Conservation (phyloP, 371 early-diverging fungal genomes). For the Mortierella sp. region DNA sequence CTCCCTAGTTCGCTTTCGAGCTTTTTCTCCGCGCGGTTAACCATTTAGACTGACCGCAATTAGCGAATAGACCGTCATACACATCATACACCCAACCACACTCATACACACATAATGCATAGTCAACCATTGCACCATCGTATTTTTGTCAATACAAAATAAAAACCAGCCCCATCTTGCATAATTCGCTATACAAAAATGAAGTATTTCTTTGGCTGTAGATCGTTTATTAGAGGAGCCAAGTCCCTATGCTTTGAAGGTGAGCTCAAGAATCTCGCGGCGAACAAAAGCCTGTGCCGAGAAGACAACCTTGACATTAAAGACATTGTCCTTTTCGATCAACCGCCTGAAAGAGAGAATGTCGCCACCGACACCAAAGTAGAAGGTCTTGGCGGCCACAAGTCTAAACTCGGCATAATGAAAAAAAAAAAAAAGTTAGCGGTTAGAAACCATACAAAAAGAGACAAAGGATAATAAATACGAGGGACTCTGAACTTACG, state of each 20-base stretch:
- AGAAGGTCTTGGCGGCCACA: conserved; percentile 93
- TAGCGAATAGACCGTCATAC: background rate
- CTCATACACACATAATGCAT: background rate
- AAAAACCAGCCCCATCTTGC: background rate
- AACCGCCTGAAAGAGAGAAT: conserved; percentile 77
- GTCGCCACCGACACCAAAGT: conserved; percentile 92
- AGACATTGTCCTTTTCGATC: conserved; percentile 68
- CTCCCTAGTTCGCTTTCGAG: conserved; percentile 39
- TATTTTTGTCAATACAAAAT: conserved; percentile 1
- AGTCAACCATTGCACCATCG: background rate
- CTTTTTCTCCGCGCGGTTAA: conserved; percentile 52
- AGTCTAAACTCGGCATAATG: conserved; percentile 60
- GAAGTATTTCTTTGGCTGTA: background rate
- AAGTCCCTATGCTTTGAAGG: conserved; percentile 35
- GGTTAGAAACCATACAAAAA: background rate
- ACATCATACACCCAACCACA: background rate
- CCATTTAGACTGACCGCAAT: conserved; percentile 13
- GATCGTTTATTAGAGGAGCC: background rate
- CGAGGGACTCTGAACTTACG: conserved; percentile 60
- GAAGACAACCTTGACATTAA: conserved; percentile 71
- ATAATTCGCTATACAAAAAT: background rate
- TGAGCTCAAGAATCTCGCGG: conserved; percentile 79
- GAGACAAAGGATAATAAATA: conserved; percentile 1
- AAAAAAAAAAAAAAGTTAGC: background rate
- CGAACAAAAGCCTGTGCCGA: conserved; percentile 74